Conservation (phyloP, 2,329 filamentous ascomycete genomes). For the Penicillium sumatraense region DNA sequence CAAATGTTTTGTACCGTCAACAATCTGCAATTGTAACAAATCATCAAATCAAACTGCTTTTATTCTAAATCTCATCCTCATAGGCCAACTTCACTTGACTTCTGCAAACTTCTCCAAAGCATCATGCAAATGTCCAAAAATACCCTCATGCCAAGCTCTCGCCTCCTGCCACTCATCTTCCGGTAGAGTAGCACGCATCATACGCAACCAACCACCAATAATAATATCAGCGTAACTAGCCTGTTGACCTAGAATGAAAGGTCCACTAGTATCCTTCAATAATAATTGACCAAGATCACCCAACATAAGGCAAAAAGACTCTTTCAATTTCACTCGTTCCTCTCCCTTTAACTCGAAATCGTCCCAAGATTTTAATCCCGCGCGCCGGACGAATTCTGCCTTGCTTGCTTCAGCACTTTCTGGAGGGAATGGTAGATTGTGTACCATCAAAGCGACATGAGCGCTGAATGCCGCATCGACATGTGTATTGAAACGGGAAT, state of each 20-base stretch:
- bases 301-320: constrained; percentile 49
- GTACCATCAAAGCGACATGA: constrained; percentile 47
- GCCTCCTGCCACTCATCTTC: constrained; percentile 54
- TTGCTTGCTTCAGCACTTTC: constrained; percentile 49
- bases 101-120: constrained; percentile 47
- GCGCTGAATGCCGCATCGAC: constrained; percentile 60
- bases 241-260: constrained; percentile 53
- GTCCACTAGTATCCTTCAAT: constrained; percentile 44
- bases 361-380: constrained; percentile 48
- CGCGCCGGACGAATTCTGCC: constrained; percentile 56
- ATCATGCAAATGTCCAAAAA: constrained; percentile 57
- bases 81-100: constrained; percentile 31
- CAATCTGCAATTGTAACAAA: too few relatives aligned
- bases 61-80: too few relatives aligned
- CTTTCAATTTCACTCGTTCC: constrained; percentile 43
- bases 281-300: constrained; percentile 51
- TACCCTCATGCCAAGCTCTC: constrained; percentile 54
- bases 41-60: too few relatives aligned
- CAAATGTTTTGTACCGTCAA: too few relatives aligned
- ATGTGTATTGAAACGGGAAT: constrained; percentile 58
- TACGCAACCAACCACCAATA: constrained; percentile 61
- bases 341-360: constrained; percentile 44
- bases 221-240: constrained; percentile 62
- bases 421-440: constrained; percentile 58
- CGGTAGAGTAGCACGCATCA: constrained; percentile 49